A percentile compares a stretch with the other conserved stretches of the same genome.
phyloP scores from a whole-genome alignment of 441 rosid genomes.

The Cnidoscolus chayamansa region DNA sequence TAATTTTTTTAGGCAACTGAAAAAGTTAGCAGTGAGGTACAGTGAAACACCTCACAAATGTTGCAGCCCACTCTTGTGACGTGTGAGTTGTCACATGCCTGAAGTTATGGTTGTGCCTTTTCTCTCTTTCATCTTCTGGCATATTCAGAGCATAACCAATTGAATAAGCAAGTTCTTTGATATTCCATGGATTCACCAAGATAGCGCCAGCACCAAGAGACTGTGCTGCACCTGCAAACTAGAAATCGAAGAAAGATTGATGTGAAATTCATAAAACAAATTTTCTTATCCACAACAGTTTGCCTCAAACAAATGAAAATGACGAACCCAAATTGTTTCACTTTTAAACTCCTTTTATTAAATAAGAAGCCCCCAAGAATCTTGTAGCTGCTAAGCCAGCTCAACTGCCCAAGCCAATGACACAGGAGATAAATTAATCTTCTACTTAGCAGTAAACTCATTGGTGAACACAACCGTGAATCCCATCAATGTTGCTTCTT shows the following conservation, averaged over 20 bases:
- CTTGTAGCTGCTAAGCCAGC: too few relatives aligned
- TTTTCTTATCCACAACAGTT: background rate
- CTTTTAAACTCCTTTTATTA: background rate
- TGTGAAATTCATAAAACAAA: background rate
- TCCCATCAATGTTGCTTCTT: background rate
- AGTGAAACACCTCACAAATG: constrained; percentile 56
- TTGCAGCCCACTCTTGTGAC: constrained; percentile 84
- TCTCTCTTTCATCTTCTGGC: constrained; percentile 69
- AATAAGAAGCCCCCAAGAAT: background rate
- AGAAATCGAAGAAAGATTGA: constrained; percentile 17
- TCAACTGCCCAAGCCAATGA: background rate
- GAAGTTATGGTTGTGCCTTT: constrained; percentile 64
- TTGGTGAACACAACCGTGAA: background rate
- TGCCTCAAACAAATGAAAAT: background rate
- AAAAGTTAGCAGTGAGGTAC: constrained; percentile 10
- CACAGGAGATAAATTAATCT: background rate
- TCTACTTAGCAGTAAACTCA: background rate
- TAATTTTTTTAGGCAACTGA: background rate
- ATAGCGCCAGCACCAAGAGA: constrained; percentile 81
- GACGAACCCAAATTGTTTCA: background rate
- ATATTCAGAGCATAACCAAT: constrained; percentile 67
- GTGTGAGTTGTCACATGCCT: constrained; percentile 66
- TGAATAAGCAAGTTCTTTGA: constrained; percentile 68
- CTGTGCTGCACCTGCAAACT: constrained; percentile 90
- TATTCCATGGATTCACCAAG: constrained; percentile 72